Percentiles rank a stretch among this genome's conserved stretches.
Conservation (phyloP, 805 yeast species). For the Candida namnaoensis region DNA sequence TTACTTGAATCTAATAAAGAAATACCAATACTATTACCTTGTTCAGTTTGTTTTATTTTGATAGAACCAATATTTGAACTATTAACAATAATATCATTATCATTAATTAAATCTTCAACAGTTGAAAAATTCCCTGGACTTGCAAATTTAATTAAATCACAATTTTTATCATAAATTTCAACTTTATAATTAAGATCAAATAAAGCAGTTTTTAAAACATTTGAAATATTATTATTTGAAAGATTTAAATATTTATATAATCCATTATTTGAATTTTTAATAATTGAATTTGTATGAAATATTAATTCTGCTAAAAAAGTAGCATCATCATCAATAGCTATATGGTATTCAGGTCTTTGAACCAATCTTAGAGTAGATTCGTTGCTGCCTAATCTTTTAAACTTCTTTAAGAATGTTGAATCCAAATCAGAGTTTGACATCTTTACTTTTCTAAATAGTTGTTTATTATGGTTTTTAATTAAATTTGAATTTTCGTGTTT, state of each 20-base stretch:
- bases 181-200: conserved; percentile 68
- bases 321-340: conserved; percentile 72
- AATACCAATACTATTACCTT: conserved; percentile 56
- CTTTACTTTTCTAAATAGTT: background rate
- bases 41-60: conserved; percentile 23
- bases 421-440: background rate
- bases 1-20: conserved; percentile 70
- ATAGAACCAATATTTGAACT: conserved; percentile 45
- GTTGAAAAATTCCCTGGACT: conserved; percentile 87
- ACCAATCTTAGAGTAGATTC: conserved; percentile 58
- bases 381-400: conserved; percentile 25
- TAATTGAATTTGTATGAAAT: conserved; percentile 75
- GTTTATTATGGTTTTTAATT: background rate
- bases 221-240: conserved; percentile 64
- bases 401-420: conserved; percentile 19
- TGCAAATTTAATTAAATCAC: conserved; percentile 52
- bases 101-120: conserved; percentile 60
- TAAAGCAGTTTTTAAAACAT: conserved; percentile 56
- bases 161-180: conserved; percentile 67
- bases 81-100: conserved; percentile 27
- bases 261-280: conserved; percentile 46
- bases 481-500: too few relatives aligned
- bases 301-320: conserved; percentile 72
- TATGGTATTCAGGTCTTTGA: conserved; percentile 77
- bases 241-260: conserved; percentile 58